Evolutionary conservation across 495 filamentous ascomycete species (phyloP), one percentile per base, ranked within the genome.

Genomic region (Cryomyces antarcticus): DNA sequence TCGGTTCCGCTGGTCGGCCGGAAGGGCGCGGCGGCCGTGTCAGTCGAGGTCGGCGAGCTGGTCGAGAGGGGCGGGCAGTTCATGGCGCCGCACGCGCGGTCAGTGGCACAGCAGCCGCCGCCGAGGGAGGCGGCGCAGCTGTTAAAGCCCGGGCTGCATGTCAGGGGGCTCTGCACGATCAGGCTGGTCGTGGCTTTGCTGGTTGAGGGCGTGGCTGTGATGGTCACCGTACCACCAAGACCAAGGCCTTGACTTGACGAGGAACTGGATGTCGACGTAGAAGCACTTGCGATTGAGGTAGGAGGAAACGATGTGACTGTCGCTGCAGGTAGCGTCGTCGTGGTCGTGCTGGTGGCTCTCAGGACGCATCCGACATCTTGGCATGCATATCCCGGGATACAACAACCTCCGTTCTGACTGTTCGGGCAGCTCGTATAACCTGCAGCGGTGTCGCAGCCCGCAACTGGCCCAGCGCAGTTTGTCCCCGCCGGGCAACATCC

Each of bases 401-500:
- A 96, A 51, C 88, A 96, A 1, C 87, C 88, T 1, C 86, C 86
- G 4, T 86, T 87, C 11, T 77, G 49, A 30, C 65, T 69, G 12
- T 68, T 63, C 1, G 75, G 65, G 53, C 89, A 97, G 24, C 68
- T 65, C 9, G 70, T 69, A 56, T 83, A 78, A 10, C 74, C 77
- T 17, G 45, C 48, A 5, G 27, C 45, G 0, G 55, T 56, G 41
- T 64, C 60, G 52, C 88, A 97, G 3, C 53, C 54, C 0, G 66
- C 65, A 35, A 93, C 71, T 5, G 61, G 59, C 5, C 78, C 75
- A 4, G 68, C 64, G 57, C 89, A 97, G 5, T 53, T 71, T 50
- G 70, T 56, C 3, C 85, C 85, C 29, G 57, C 57, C 11, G 78
- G 78, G 65, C 88, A 97, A 56, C 88, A 97, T 3, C 86, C 89